A percentile compares a stretch with the other conserved stretches of the same genome.
Evolutionary conservation across 1,284 basidiomycete genomes (phyloP).

Genomic region (Ustilago vetiveriae): DNA sequence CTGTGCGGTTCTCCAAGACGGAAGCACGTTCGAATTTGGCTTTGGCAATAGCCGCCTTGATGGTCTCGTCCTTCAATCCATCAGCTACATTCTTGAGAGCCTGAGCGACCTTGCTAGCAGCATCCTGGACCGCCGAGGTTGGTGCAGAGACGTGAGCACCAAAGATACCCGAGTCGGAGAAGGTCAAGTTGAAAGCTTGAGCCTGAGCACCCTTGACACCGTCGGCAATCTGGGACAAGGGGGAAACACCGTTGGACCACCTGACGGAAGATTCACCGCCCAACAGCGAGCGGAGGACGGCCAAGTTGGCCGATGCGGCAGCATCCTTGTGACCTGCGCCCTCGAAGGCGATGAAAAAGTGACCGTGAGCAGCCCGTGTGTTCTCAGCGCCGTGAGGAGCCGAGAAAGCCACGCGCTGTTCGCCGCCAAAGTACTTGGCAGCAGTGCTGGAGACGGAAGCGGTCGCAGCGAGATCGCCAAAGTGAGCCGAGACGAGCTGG

Average conservation of each 20-base stretch:
- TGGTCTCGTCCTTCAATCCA: slow-evolving; percentile 52
- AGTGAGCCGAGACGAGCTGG: slow-evolving; percentile 54
- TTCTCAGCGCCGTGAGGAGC: slow-evolving; percentile 58
- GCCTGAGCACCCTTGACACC: slow-evolving; percentile 49
- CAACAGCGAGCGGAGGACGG: slow-evolving; percentile 62
- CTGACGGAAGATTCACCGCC: slow-evolving; percentile 64
- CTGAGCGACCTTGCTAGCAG: slow-evolving; percentile 50
- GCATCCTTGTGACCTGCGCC: slow-evolving; percentile 51
- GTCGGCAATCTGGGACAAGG: slow-evolving; percentile 50
- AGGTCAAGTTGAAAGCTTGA: slow-evolving; percentile 61
- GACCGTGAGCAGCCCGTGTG: slow-evolving; percentile 51
- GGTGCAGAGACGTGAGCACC: slow-evolving; percentile 63
- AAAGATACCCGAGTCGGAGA: slow-evolving; percentile 62
- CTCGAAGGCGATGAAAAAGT: slow-evolving; percentile 65
- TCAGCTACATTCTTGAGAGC: slow-evolving; percentile 60
- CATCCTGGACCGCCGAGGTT: slow-evolving; percentile 43
- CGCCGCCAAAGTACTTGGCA: slow-evolving; percentile 66
- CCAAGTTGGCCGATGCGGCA: slow-evolving; percentile 49
- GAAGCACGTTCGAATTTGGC: slow-evolving; percentile 62
- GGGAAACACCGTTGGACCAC: slow-evolving; percentile 62
- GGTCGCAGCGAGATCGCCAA: slow-evolving; percentile 46
- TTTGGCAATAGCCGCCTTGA: slow-evolving; percentile 59
- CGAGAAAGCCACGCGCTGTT: slow-evolving; percentile 58
- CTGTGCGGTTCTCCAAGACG: slow-evolving; percentile 54
- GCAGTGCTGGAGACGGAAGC: slow-evolving; percentile 34